A percentile compares a stretch with the other conserved stretches of the same genome.
These are phyloP conservation scores for Nannizzia gypsea DNA, from an alignment of 2,329 filamentous ascomycete species.

Conservation along the genomic window DNA sequence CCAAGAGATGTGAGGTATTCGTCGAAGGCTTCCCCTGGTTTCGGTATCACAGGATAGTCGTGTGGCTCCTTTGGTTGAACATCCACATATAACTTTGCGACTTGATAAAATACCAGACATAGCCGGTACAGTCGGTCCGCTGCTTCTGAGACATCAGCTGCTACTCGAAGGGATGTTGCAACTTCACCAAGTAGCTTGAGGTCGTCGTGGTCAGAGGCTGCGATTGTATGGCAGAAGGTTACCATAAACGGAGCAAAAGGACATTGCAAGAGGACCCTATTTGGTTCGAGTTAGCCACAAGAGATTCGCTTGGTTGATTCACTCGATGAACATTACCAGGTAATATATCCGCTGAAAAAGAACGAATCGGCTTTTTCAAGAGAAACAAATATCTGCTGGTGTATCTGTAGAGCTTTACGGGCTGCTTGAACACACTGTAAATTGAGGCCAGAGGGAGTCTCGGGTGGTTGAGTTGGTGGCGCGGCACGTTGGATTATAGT, in stretches of 20 bases:
- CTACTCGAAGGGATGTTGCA: slow-evolving; percentile 43
- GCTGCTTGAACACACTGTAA: slow-evolving; percentile 29
- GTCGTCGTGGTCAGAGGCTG: slow-evolving; percentile 43
- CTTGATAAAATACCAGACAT: slow-evolving; percentile 49
- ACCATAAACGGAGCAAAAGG: slow-evolving; percentile 42
- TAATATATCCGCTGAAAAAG: slow-evolving; percentile 25
- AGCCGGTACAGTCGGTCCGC: slow-evolving; percentile 51
- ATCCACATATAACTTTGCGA: slow-evolving; percentile 51
- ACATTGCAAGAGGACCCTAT: slow-evolving; percentile 31
- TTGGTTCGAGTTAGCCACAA: neutral
- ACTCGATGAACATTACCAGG: slow-evolving; percentile 21
- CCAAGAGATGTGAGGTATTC: slow-evolving; percentile 54
- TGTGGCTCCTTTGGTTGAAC: slow-evolving; percentile 32
- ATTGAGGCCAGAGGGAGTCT: slow-evolving; percentile 23
- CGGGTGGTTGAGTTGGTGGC: slow-evolving; percentile 20
- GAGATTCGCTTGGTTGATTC: neutral
- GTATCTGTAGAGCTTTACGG: slow-evolving; percentile 24
- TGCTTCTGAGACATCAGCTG: slow-evolving; percentile 44
- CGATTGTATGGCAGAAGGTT: slow-evolving; percentile 39
- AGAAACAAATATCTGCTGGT: slow-evolving; percentile 22
- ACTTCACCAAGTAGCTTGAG: slow-evolving; percentile 46
- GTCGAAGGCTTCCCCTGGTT: slow-evolving; percentile 47
- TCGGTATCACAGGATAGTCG: slow-evolving; percentile 31
- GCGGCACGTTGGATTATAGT: slow-evolving; percentile 32
- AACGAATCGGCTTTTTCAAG: slow-evolving; percentile 21